Evolutionary conservation across 2,329 filamentous ascomycete genomes (phyloP).

Genomic region (Cercospora zeina): DNA sequence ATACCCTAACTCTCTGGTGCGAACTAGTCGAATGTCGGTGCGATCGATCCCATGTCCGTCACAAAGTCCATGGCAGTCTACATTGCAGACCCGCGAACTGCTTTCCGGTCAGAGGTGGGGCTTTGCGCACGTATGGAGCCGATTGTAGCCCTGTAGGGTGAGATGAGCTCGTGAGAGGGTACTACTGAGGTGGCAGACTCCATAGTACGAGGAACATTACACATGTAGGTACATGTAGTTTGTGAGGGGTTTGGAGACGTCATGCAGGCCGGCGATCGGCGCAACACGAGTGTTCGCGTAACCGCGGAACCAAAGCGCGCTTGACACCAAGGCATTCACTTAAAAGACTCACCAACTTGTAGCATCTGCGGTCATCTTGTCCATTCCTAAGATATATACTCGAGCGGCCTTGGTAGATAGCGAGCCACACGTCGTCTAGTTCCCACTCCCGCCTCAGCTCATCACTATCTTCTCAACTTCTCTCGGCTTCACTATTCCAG

Average conservation of each 20-base stretch:
- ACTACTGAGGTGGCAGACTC: too few species aligned
- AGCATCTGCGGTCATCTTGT: background rate
- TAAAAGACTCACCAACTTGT: background rate
- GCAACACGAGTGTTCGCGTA: background rate
- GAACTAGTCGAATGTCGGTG: too few species aligned
- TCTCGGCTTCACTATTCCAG: background rate
- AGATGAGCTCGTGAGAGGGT: too few species aligned
- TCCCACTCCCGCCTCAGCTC: too few species aligned
- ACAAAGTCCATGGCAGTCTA: too few species aligned
- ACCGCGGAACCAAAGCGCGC: background rate
- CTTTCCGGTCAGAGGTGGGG: background rate
- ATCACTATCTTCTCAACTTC: background rate
- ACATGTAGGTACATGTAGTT: too few species aligned
- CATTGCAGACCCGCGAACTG: background rate
- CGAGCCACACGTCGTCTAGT: background rate
- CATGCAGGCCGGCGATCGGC: constrained; percentile 1
- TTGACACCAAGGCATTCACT: background rate
- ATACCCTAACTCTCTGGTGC: too few species aligned
- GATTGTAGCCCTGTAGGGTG: background rate
- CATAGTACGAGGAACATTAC: too few species aligned
- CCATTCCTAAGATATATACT: background rate
- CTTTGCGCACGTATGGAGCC: background rate
- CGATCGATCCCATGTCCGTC: too few species aligned
- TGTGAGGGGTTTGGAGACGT: constrained; percentile 7
- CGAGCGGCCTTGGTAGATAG: background rate